Evolutionary conservation across 768 basidiomycete genomes (phyloP), one percentile per base, ranked within the genome.

Genomic region (Myochromella boudieri): DNA sequence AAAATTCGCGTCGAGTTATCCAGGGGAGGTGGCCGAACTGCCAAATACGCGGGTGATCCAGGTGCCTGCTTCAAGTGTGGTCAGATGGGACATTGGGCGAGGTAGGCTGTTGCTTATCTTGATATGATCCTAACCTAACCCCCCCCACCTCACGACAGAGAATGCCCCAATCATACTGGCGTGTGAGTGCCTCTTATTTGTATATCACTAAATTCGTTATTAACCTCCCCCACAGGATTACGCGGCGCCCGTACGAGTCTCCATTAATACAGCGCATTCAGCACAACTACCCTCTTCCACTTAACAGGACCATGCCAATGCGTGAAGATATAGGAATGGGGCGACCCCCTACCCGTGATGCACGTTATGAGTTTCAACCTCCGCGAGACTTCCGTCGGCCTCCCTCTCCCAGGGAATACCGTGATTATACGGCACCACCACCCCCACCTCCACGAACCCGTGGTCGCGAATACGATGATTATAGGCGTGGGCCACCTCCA

Each of bases 21-120:
- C 25, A 89, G 85, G 63, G 88, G 89, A 24, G 89, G 90, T 42
- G 87, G 89, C 12, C 76, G 88, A 46, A 82, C 85, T 11, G 84
- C 86, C 7, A 91, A 89, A 61, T 88, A 84, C 50, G 67, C 78
- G n/a, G 82, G 84, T n/a, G 91, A 91, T 42, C 88, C 90, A 11
- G 88, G 90, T 3, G 87, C 89, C 36, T 93, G 91, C 61, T 93
- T 92, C 69, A 90, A 81, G 56, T 94, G 91, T 44, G 91, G 87
- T 18, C 81, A 87, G 57, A 73, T 78, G 67, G 91, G 91, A 22
- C 91, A 94, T 64, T 93, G 91, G 90, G 91, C 91, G 20, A 85
- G 90, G 90, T 88, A 53, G 37, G 78, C 66, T 6, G 31, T 33
- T 17, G 25, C 55, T 28, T 22, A 21, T 32, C 17, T 37, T 22